Base-by-base conservation (phyloP, 306 rosid species). In the Fagus sylvatica region DNA sequence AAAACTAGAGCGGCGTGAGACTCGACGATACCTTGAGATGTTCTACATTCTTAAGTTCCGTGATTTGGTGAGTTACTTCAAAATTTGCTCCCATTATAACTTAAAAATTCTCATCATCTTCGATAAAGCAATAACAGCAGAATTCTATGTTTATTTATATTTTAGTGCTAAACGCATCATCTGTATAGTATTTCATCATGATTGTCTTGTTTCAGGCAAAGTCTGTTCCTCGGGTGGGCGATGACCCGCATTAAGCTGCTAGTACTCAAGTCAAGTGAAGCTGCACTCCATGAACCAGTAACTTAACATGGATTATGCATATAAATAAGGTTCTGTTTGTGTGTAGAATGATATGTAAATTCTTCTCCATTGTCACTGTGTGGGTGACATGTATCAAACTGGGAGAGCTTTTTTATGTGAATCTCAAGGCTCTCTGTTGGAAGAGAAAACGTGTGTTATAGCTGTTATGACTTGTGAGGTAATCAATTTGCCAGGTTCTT, bases 31-130 rank as follows among this genome's bases (percentile, higher is more conserved):
- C 83, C 90, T 95, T 2, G 99, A 95, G 89, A 93, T 95, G 99
- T 93, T 95, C 88, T 93, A 93, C 86, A 88, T 91, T 73, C 96
- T 95, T 3, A 93, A 95, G 88, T 95, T 91, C 78, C 99, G 99
- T 28, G 89, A 81, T 84, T 78, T 95, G 98, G 99, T 93, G 79
- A 93, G 96, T 84, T 22, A 34, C 28, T 71, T 39, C 53, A 36
- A 19, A 36, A 32, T 49, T 33, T 49, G 6, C 43, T 71, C 33
- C 0, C 30, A 60, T 32, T 59, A 59, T 46, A 7, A 46, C 51
- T 10, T 4, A 4, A 46, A 46, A 46, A 46, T 1, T 56, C 64
- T 57, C 62, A 22, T 56, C 12, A 7, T 10, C 19, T 61, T 33
- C 16, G 16, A 34, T 34, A 34, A 16, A 78, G 83, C 72, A 66